Conservation (phyloP, 306 rosid species). For the Inga leiocalycina region DNA sequence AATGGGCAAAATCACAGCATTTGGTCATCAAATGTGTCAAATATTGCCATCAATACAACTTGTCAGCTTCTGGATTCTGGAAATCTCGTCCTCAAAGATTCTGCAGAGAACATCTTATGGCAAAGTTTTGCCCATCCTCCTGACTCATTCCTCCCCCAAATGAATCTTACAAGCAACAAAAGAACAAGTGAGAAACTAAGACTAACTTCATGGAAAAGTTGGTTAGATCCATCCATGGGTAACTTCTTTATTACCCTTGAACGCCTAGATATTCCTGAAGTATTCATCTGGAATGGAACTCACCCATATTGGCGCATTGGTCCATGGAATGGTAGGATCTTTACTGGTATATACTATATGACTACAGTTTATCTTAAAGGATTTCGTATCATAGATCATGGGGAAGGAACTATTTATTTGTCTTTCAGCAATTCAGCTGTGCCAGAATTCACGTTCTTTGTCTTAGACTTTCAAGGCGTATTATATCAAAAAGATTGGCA, state of each 20-base stretch:
- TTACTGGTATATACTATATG: slow-evolving; percentile 34
- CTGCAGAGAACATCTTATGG: background rate
- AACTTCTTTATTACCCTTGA: slow-evolving; percentile 10
- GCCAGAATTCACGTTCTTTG: background rate
- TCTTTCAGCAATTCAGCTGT: background rate
- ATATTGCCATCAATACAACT: background rate
- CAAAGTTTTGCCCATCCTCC: background rate
- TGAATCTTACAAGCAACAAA: slow-evolving; percentile 1
- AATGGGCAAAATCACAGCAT: background rate
- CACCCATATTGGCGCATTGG: slow-evolving; percentile 41
- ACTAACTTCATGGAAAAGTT: slow-evolving; percentile 10
- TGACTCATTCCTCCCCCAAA: no score
- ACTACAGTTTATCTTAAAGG: background rate
- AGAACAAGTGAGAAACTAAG: background rate
- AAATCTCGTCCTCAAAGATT: background rate
- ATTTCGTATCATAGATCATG: background rate
- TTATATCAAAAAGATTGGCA: background rate
- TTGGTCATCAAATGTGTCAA: slow-evolving; percentile 1
- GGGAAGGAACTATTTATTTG: slow-evolving; percentile 3
- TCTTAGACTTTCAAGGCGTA: slow-evolving; percentile 29
- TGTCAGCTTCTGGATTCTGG: slow-evolving; percentile 5
- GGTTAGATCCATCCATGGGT: slow-evolving; percentile 16
- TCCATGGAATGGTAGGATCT: slow-evolving; percentile 35
- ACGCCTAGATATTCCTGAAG: slow-evolving; percentile 11
- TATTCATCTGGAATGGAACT: slow-evolving; percentile 24